Base-by-base conservation (phyloP, 495 filamentous ascomycete genomes). In the Aspergillus bridgeri region DNA sequence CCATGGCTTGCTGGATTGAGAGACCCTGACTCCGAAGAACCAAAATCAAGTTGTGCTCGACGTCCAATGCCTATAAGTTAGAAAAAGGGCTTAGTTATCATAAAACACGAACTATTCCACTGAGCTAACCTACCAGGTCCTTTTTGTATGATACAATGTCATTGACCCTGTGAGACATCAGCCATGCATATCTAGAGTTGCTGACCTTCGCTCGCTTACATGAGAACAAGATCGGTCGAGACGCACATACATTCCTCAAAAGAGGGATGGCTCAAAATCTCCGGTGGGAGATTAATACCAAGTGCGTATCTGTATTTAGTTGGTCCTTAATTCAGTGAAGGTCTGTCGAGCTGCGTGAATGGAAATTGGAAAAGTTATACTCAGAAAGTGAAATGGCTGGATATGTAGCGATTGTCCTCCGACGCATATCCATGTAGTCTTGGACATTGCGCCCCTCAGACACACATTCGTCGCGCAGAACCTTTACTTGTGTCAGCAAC, bases 11-110 rank as follows among this genome's bases (percentile, higher is more conserved):
- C 45, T 59, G 57, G 9, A 47, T 33, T 19, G 57, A 48, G 27
- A 27, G 33, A 21, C 45, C 52, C 24, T 60, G 21, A 7, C 33
- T 38, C 13, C 13, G 25, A 7, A 60, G 45, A 13, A 60, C 20
- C n/a, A 5, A 21, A 38, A 60, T 60, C 18, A 60, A 42, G 53
- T 60, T 60, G 42, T 60, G 58, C 2, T 60, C 51, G 13, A 56
- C 57, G 11, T 48, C 56, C 19, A 58, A n/a, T 52, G 6, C 21
- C 56, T 58, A 45, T 13, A 20, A 20, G 15, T 45, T 13, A 45
- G 42, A 42, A 8, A 7, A 42, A 8, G 38, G 7, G 38, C 38
- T 42, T 17, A 42, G 17, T 8, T 7, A 42, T 42, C 38, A 7
- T 17, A 42, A 17, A 7, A 42, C 38, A 42, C n/a, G n/a, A n/a